phyloP scores from a whole-genome alignment of 1,139 yeast species.

The Suhomyces bolitotheri region DNA sequence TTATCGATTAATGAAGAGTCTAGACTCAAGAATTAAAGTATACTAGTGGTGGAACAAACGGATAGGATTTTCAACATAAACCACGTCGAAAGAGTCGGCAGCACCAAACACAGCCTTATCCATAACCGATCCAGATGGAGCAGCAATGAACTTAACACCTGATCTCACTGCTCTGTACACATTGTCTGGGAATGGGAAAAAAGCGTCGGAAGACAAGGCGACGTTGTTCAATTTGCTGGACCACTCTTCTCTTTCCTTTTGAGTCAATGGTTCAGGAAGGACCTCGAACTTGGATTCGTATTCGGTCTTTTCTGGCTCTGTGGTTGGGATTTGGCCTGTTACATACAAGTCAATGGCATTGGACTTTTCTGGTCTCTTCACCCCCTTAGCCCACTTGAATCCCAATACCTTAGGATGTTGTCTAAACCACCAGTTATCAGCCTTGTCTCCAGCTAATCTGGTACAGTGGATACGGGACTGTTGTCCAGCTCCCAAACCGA shows the following conservation, averaged over 20 bases:
- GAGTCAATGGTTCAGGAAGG: slow-evolving; percentile 80
- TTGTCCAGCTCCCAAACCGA: slow-evolving; percentile 99
- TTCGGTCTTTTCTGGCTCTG: slow-evolving; percentile 91
- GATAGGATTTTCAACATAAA: slow-evolving; percentile 92
- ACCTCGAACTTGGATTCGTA: slow-evolving; percentile 85
- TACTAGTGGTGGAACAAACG: slow-evolving; percentile 92
- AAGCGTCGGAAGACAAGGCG: slow-evolving; percentile 93
- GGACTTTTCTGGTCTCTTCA: slow-evolving; percentile 97
- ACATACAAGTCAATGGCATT: slow-evolving; percentile 95
- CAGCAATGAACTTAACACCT: slow-evolving; percentile 94
- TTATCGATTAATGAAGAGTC: slow-evolving; percentile 3
- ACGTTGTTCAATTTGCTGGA: slow-evolving; percentile 74
- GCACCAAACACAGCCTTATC: slow-evolving; percentile 95
- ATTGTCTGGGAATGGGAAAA: slow-evolving; percentile 99
- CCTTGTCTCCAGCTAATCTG: slow-evolving; percentile 97
- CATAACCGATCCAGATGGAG: slow-evolving; percentile 97
- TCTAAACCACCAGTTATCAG: slow-evolving; percentile 99
- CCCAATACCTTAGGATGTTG: slow-evolving; percentile 93
- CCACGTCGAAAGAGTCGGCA: slow-evolving; percentile 85
- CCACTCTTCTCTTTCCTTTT: slow-evolving; percentile 88
- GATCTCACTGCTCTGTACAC: slow-evolving; percentile 96
- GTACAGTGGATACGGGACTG: slow-evolving; percentile 99
- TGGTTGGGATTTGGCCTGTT: slow-evolving; percentile 84
- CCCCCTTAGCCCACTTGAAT: slow-evolving; percentile 97
- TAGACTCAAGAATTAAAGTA: slow-evolving; percentile 12